Conservation (phyloP, 805 yeast species). For the Isabelozyma gotoi region DNA sequence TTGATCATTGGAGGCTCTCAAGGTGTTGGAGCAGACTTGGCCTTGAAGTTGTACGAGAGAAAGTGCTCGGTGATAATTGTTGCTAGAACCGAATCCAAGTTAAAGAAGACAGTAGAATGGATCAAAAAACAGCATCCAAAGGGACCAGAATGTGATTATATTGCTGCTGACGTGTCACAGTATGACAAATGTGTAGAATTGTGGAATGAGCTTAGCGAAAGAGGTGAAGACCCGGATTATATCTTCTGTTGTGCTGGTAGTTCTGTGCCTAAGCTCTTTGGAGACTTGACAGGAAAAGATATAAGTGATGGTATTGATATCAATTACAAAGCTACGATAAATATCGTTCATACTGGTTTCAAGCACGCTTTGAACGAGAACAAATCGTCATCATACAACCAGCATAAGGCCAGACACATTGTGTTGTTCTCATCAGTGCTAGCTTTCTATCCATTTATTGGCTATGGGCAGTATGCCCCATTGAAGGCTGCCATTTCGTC, state of each 20-base stretch:
- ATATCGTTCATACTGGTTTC: conserved; percentile 63
- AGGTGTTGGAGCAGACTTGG: conserved; percentile 85
- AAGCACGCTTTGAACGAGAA: conserved; percentile 31
- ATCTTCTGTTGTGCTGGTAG: conserved; percentile 88
- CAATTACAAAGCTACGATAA: conserved; percentile 74
- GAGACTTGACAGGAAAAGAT: conserved; percentile 60
- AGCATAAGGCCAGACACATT: conserved; percentile 52
- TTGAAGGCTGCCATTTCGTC: conserved; percentile 79
- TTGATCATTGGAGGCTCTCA: conserved; percentile 94
- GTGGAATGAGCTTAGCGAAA: conserved; percentile 31
- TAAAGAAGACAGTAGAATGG: conserved; percentile 46
- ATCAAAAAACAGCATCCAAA: conserved; percentile 31
- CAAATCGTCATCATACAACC: conserved; percentile 5
- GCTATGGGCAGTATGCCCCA: conserved; percentile 91
- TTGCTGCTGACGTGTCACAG: conserved; percentile 64
- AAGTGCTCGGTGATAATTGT: conserved; percentile 72
- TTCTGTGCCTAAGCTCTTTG: conserved; percentile 74
- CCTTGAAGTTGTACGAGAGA: conserved; percentile 48
- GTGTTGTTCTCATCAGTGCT: conserved; percentile 68
- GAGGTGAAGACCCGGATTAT: conserved; percentile 58
- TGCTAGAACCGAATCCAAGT: conserved; percentile 69
- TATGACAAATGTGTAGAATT: conserved; percentile 50
- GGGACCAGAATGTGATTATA: conserved; percentile 32
- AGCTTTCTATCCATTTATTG: conserved; percentile 85
- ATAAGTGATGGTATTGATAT: conserved; percentile 59